These are phyloP conservation scores for Pestalotiopsis fici DNA, from an alignment of 2,329 filamentous ascomycete species.

Conservation along the genomic window DNA sequence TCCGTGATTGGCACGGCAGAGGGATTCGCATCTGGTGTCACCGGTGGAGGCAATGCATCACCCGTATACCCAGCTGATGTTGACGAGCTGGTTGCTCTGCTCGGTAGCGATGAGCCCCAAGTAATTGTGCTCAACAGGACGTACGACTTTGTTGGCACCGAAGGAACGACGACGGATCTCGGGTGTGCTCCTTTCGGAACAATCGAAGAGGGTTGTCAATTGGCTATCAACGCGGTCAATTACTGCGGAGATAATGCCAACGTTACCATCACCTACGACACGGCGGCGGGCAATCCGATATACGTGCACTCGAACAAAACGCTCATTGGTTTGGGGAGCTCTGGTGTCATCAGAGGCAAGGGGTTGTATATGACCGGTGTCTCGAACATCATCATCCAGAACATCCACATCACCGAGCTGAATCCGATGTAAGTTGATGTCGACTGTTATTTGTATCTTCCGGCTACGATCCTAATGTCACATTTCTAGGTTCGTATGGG, in stretches of 20 bases:
- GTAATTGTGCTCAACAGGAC: constrained; percentile 50
- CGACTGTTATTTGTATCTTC: constrained; percentile 24
- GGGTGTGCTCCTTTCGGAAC: constrained; percentile 37
- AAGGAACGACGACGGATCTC: constrained; percentile 41
- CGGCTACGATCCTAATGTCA: too few species aligned
- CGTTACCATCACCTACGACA: constrained; percentile 44
- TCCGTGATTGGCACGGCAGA: too few species aligned
- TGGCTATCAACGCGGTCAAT: constrained; percentile 6
- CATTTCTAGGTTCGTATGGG: too few species aligned
- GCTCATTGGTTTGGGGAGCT: constrained; percentile 17
- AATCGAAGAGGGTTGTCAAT: background rate
- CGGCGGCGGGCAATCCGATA: constrained; percentile 52
- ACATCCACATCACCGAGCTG: constrained; percentile 47
- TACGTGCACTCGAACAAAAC: background rate
- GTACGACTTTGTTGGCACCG: constrained; percentile 44
- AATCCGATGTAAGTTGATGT: constrained; percentile 33
- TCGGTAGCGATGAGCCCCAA: constrained; percentile 43
- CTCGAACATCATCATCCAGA: constrained; percentile 61
- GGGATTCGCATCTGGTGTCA: too few species aligned
- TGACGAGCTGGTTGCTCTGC: constrained; percentile 49
- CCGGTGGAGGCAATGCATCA: too few species aligned
- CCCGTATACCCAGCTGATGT: constrained; percentile 41
- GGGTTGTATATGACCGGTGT: constrained; percentile 47
- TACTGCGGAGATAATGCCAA: constrained; percentile 2
- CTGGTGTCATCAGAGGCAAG: constrained; percentile 59